Conservation (phyloP, 441 rosid genomes). For the Pelargonium citronellum region DNA sequence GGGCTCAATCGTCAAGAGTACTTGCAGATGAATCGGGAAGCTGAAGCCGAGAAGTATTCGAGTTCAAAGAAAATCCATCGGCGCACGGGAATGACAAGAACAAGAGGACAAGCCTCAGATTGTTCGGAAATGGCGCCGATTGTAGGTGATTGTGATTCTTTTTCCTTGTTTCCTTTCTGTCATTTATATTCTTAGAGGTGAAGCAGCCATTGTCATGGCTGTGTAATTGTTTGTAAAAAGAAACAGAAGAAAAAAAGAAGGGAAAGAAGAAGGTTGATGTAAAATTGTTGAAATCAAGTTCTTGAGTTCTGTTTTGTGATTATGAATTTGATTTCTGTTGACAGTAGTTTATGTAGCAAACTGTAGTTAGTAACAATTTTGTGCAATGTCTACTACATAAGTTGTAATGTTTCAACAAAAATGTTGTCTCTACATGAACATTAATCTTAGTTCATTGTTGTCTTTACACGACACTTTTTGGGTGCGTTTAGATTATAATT, state of each 20-base stretch:
- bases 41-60: background rate
- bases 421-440: too few species aligned
- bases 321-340: background rate
- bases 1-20: constrained; percentile 24
- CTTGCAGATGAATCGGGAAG: constrained; percentile 1
- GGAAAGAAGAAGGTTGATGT: constrained; percentile 1
- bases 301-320: constrained; percentile 20
- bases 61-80: background rate
- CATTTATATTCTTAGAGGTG: constrained; percentile 24
- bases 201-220: constrained; percentile 25
- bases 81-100: constrained; percentile 17
- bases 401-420: too few species aligned
- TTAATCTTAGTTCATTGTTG: too few species aligned
- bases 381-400: too few species aligned
- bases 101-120: constrained; percentile 16
- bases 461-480: too few species aligned
- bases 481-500: too few species aligned
- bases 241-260: constrained; percentile 10
- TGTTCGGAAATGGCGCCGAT: constrained; percentile 19
- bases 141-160: constrained; percentile 40
- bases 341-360: too few species aligned
- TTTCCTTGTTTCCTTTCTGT: constrained; percentile 17
- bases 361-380: too few species aligned
- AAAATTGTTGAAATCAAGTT: constrained; percentile 33
- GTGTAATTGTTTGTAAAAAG: constrained; percentile 37